These are phyloP conservation scores for Arabis hirsuta DNA, from an alignment of 345 rosid species.

Conservation along the genomic window DNA sequence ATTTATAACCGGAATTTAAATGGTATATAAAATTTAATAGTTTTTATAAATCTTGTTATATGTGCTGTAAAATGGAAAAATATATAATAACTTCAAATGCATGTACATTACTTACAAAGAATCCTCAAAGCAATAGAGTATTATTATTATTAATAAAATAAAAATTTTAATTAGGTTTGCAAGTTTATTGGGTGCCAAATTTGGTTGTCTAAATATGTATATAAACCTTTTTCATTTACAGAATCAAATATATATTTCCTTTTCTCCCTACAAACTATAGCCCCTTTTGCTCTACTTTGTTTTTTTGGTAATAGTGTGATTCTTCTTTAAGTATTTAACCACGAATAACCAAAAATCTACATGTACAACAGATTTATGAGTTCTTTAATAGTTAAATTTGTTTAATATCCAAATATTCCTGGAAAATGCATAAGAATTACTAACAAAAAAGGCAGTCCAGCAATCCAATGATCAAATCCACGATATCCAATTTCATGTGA, in stretches of 20 bases:
- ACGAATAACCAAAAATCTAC: no score
- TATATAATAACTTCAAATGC: no score
- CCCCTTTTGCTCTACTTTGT: not conserved
- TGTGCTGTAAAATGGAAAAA: no score
- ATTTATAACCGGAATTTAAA: no score
- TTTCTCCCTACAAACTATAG: not conserved
- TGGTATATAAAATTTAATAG: no score
- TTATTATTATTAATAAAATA: not conserved
- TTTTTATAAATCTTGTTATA: no score
- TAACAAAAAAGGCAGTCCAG: slow-evolving; percentile 11
- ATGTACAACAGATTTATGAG: not conserved
- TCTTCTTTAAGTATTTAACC: no score
- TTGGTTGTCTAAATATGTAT: slow-evolving; percentile 1
- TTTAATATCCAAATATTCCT: not conserved
- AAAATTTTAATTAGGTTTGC: not conserved
- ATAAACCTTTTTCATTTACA: not conserved
- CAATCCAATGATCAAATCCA: slow-evolving; percentile 14
- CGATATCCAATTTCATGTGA: no score
- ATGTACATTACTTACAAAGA: no score
- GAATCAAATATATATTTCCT: not conserved
- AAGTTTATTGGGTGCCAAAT: not conserved
- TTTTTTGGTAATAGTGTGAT: no score
- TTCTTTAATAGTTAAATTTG: not conserved
- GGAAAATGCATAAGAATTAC: not conserved
- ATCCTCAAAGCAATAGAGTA: no score